Conservation (phyloP, 768 basidiomycete genomes). For the Lentinula raphanica region DNA sequence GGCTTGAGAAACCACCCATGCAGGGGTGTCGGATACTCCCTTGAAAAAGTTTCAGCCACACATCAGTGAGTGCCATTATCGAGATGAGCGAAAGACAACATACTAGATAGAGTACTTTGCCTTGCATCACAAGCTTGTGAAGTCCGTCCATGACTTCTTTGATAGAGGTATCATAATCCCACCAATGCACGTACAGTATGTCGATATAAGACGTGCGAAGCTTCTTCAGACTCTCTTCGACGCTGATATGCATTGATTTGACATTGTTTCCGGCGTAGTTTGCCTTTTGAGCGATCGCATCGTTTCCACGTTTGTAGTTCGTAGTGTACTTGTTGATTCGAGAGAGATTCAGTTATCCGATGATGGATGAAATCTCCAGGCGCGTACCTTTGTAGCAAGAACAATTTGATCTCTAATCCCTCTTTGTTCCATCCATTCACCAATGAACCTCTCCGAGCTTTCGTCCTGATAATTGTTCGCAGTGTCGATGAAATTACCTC, state of each 20-base stretch:
- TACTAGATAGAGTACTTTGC: conserved; percentile 37
- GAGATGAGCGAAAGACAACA: not conserved
- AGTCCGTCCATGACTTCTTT: conserved; percentile 42
- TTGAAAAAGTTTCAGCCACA: too few species aligned
- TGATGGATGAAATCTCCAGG: not conserved
- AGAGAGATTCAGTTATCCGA: not conserved
- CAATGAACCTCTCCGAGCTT: conserved; percentile 46
- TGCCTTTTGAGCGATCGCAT: conserved; percentile 25
- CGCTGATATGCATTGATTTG: conserved; percentile 33
- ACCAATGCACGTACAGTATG: conserved; percentile 39
- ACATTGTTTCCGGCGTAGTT: conserved; percentile 43
- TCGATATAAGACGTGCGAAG: conserved; percentile 40
- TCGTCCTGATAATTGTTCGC: conserved; percentile 50
- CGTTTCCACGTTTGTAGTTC: conserved; percentile 25
- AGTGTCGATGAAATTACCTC: conserved; percentile 47
- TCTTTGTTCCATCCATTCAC: conserved; percentile 47
- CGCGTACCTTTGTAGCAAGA: conserved; percentile 37
- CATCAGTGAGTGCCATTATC: not conserved
- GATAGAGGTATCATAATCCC: conserved; percentile 41
- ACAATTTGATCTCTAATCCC: conserved; percentile 44
- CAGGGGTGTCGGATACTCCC: conserved; percentile 28
- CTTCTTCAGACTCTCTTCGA: conserved; percentile 35
- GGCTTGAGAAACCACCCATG: conserved; percentile 32
- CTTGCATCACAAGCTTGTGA: conserved; percentile 36
- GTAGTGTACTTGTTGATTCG: conserved; percentile 21